These are phyloP conservation scores for Diaporthe velutina DNA, from an alignment of 2,329 filamentous ascomycete species.

Conservation along the genomic window DNA sequence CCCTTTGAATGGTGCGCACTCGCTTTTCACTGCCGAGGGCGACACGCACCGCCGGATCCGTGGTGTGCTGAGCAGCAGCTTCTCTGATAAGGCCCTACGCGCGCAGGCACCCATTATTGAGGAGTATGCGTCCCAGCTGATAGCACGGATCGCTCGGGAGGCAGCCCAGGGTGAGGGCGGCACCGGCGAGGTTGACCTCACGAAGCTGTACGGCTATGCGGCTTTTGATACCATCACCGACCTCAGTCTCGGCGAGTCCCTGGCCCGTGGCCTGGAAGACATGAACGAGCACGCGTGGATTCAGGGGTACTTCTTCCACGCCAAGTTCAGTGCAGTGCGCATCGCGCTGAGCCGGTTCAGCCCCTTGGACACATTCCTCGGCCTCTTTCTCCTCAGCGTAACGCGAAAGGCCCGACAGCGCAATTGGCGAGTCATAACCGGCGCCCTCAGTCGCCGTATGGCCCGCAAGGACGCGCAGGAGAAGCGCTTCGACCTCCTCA, in stretches of 20 bases:
- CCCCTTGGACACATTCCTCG: constrained; percentile 34
- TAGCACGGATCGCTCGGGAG: not conserved
- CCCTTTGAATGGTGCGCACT: not conserved
- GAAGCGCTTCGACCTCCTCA: constrained; percentile 31
- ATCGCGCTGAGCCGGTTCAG: constrained; percentile 34
- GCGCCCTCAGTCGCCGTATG: constrained; percentile 27
- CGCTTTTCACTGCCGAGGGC: constrained; percentile 11
- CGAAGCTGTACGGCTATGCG: not conserved
- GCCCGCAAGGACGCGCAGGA: not conserved
- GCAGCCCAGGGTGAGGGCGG: too few relatives aligned
- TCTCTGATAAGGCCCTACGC: not conserved
- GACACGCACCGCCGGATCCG: constrained; percentile 10
- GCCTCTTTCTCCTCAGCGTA: constrained; percentile 24
- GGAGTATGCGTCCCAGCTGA: not conserved
- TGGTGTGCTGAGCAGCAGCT: not conserved
- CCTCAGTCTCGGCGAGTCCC: constrained; percentile 35
- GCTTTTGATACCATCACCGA: constrained; percentile 48
- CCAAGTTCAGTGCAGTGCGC: constrained; percentile 9
- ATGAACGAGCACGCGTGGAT: constrained; percentile 32
- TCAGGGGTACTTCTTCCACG: constrained; percentile 2
- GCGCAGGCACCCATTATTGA: not conserved
- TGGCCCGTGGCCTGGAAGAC: constrained; percentile 20
- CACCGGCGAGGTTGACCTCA: not conserved
- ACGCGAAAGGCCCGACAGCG: constrained; percentile 32
- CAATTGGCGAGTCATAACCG: constrained; percentile 30